Evolutionary conservation across 2,329 filamentous ascomycete species (phyloP).

Genomic region (Penicillium sp.): DNA sequence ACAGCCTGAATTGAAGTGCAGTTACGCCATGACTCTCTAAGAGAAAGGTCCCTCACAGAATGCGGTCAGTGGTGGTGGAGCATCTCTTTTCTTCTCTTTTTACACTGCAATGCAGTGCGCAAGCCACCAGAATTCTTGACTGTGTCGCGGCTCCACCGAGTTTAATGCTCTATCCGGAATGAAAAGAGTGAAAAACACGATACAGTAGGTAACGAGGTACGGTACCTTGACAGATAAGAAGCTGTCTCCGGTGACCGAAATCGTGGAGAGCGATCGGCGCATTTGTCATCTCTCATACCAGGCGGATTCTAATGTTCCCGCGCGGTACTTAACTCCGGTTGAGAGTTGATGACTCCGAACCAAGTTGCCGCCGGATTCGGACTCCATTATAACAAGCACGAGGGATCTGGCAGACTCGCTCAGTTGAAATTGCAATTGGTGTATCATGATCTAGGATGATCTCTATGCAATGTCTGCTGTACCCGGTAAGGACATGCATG

Average conservation of each 20-base stretch:
- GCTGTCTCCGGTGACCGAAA: conserved; percentile 27
- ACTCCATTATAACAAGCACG: conserved; percentile 16
- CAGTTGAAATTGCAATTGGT: neutral
- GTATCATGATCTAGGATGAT: neutral
- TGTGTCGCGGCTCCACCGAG: conserved; percentile 8
- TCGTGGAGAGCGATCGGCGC: conserved; percentile 33
- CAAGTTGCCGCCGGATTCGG: conserved; percentile 23
- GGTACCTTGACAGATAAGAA: conserved; percentile 12
- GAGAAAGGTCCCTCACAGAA: neutral
- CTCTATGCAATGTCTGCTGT: neutral
- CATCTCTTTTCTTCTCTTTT: neutral
- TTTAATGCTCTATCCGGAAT: neutral
- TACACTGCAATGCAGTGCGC: neutral
- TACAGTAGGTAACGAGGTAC: conserved; percentile 1
- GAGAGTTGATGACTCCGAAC: conserved; percentile 7
- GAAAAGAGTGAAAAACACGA: neutral
- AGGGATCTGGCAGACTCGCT: neutral
- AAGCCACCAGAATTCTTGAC: conserved; percentile 3
- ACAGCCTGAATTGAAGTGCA: conserved; percentile 16
- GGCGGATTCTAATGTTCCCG: conserved; percentile 39
- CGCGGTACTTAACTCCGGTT: conserved; percentile 10
- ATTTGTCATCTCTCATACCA: conserved; percentile 32
- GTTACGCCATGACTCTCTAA: conserved; percentile 1
- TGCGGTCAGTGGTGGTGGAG: conserved; percentile 8
- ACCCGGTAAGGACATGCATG: neutral